Evolutionary conservation across 805 yeast genomes (phyloP).

Genomic region (Candida khao-thaluensis): DNA sequence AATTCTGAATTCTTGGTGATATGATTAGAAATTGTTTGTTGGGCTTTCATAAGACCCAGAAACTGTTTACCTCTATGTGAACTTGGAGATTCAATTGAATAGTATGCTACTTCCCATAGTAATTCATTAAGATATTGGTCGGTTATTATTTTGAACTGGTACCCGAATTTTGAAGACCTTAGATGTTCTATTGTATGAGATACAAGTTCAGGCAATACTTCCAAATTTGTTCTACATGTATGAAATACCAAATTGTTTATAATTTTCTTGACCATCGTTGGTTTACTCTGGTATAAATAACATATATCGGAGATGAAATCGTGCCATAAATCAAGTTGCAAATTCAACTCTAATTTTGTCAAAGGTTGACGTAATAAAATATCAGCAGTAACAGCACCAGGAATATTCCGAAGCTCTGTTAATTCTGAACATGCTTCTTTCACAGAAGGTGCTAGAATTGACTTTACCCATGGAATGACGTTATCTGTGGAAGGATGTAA

Average conservation of each 20-base stretch:
- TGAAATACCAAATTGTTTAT: slow-evolving; percentile 30
- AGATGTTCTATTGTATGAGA: slow-evolving; percentile 19
- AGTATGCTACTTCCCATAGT: slow-evolving; percentile 30
- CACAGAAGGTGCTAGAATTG: slow-evolving; percentile 31
- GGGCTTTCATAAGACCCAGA: slow-evolving; percentile 13
- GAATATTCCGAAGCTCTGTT: slow-evolving; percentile 28
- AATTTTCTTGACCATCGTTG: slow-evolving; percentile 19
- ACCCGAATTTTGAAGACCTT: slow-evolving; percentile 21
- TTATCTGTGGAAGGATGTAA: slow-evolving; percentile 8
- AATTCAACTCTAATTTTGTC: slow-evolving; percentile 27
- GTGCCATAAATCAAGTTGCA: slow-evolving; percentile 39
- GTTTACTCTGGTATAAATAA: slow-evolving; percentile 20
- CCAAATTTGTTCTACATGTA: slow-evolving; percentile 25
- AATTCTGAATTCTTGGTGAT: slow-evolving; percentile 1
- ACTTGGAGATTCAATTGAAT: slow-evolving; percentile 11
- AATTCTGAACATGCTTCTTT: slow-evolving; percentile 33
- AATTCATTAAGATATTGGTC: slow-evolving; percentile 21
- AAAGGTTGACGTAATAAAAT: slow-evolving; percentile 38
- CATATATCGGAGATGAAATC: slow-evolving; percentile 25
- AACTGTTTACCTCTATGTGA: background rate
- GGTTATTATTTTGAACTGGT: slow-evolving; percentile 20
- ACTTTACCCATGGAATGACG: slow-evolving; percentile 29
- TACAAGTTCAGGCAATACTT: slow-evolving; percentile 20
- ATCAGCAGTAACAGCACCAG: slow-evolving; percentile 40
- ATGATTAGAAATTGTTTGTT: slow-evolving; percentile 8